These are phyloP conservation scores for Annulohypoxylon truncatum DNA, from an alignment of 2,329 filamentous ascomycete genomes.

Conservation along the genomic window DNA sequence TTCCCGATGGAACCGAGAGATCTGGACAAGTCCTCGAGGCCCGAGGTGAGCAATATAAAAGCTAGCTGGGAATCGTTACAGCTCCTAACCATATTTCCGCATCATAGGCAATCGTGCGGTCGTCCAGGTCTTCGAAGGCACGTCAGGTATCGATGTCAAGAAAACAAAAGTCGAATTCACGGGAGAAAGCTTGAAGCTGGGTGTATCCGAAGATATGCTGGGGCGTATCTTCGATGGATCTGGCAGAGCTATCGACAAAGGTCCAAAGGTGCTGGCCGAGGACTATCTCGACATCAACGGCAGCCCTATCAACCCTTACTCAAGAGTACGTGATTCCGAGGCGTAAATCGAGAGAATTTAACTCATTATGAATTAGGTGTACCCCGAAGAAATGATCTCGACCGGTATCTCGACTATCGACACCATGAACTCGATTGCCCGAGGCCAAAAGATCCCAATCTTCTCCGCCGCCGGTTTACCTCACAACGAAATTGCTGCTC, in stretches of 20 bases:
- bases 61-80: background rate
- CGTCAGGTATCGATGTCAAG: conserved; percentile 97
- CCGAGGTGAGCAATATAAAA: conserved; percentile 73
- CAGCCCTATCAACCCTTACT: conserved; percentile 98
- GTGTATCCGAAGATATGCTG: conserved; percentile 99
- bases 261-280: conserved; percentile 96
- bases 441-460: conserved; percentile 99
- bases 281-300: conserved; percentile 99
- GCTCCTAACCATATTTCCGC: conserved; percentile 41
- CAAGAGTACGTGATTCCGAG: conserved; percentile 73
- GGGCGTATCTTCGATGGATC: conserved; percentile 99
- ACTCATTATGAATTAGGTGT: conserved; percentile 70
- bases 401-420: conserved; percentile 99
- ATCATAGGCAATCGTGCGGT: conserved; percentile 85
- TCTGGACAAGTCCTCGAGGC: conserved; percentile 97
- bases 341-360: conserved; percentile 13
- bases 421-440: conserved; percentile 97
- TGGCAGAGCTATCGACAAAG: conserved; percentile 97
- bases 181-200: conserved; percentile 96
- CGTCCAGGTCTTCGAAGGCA: conserved; percentile 99
- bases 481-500: conserved; percentile 98
- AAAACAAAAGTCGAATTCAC: conserved; percentile 99
- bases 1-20: conserved; percentile 93
- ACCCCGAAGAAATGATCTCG: conserved; percentile 99
- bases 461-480: conserved; percentile 98